Evolutionary conservation across 2,329 filamentous ascomycete species (phyloP).

Genomic region (Knufia fluminis): DNA sequence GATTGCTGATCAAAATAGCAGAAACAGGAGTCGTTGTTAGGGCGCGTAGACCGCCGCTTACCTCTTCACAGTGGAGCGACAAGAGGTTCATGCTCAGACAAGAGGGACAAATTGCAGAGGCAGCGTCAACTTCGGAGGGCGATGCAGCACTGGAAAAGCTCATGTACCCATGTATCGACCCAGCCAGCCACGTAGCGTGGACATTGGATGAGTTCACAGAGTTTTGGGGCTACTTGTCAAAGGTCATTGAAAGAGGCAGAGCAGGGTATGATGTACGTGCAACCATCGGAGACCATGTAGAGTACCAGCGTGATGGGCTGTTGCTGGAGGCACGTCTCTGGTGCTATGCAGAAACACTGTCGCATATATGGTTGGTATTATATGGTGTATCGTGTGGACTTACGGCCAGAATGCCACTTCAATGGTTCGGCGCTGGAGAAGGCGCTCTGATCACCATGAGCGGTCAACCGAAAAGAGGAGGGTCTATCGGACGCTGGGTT

Average conservation of each 20-base stretch:
- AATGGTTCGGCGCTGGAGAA: slow-evolving; percentile 15
- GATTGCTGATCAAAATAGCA: slow-evolving; percentile 51
- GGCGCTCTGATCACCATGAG: slow-evolving; percentile 17
- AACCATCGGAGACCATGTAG: background rate
- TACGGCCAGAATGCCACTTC: slow-evolving; percentile 12
- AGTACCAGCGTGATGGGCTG: slow-evolving; percentile 9
- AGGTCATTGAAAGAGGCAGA: slow-evolving; percentile 32
- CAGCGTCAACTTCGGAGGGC: background rate
- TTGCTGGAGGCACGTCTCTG: slow-evolving; percentile 53
- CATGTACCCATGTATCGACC: slow-evolving; percentile 11
- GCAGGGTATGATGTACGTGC: slow-evolving; percentile 30
- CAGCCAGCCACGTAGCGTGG: slow-evolving; percentile 24
- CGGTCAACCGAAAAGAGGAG: slow-evolving; percentile 6
- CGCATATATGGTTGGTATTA: slow-evolving; percentile 65
- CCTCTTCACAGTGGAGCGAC: slow-evolving; percentile 7
- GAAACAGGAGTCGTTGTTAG: slow-evolving; percentile 48
- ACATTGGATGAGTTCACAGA: slow-evolving; percentile 26
- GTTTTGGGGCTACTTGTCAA: slow-evolving; percentile 35
- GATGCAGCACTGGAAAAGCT: background rate
- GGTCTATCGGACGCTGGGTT: slow-evolving; percentile 5
- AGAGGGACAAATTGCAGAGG: background rate
- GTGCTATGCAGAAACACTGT: slow-evolving; percentile 66
- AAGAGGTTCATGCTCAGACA: slow-evolving; percentile 3
- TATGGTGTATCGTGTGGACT: slow-evolving; percentile 30
- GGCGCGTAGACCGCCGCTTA: slow-evolving; percentile 16